Percentiles rank a stretch among this genome's conserved stretches.
Conservation (phyloP, 1,284 basidiomycete genomes). For the Rhodotorula sp. region DNA sequence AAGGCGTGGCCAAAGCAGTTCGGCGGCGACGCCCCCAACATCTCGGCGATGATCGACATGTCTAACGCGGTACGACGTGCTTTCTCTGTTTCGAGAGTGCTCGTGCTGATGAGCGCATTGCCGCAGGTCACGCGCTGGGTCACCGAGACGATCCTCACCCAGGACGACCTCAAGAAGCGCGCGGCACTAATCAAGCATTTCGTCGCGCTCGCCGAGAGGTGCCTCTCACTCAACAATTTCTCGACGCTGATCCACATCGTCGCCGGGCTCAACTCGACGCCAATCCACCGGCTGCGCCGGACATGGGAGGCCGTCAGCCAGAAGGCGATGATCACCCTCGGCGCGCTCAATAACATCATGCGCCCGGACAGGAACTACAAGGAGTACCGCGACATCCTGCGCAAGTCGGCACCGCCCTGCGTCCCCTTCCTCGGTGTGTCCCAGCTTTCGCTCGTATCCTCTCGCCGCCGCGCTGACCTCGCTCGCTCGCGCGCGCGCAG, state of each 20-base stretch:
- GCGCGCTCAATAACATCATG: conserved; percentile 49
- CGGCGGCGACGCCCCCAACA: conserved; percentile 61
- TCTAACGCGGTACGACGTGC: conserved; percentile 74
- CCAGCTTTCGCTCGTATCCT: not conserved
- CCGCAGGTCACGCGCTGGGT: conserved; percentile 81
- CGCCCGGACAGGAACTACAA: conserved; percentile 78
- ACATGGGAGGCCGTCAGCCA: conserved; percentile 91
- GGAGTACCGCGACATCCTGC: conserved; percentile 83
- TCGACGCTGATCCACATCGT: conserved; percentile 95
- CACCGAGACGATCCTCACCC: conserved; percentile 78
- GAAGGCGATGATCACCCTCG: conserved; percentile 50
- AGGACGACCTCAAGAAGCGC: conserved; percentile 83
- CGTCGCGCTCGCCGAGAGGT: conserved; percentile 92
- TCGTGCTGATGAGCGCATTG: not conserved
- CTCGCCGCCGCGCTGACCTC: not conserved
- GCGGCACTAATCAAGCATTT: conserved; percentile 84
- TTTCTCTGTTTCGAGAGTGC: not conserved
- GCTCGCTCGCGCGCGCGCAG: conserved; percentile 53
- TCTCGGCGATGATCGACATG: conserved; percentile 86
- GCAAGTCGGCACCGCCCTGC: conserved; percentile 85
- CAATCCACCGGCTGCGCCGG: conserved; percentile 85
- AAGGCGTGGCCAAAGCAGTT: conserved; percentile 53
- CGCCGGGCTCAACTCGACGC: conserved; percentile 90
- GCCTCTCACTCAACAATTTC: conserved; percentile 87
- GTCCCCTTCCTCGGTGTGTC: conserved; percentile 91